A percentile compares a stretch with the other conserved stretches of the same genome.
Conservation (phyloP, 2,329 filamentous ascomycete species). For the Curvularia hawaiiensis region DNA sequence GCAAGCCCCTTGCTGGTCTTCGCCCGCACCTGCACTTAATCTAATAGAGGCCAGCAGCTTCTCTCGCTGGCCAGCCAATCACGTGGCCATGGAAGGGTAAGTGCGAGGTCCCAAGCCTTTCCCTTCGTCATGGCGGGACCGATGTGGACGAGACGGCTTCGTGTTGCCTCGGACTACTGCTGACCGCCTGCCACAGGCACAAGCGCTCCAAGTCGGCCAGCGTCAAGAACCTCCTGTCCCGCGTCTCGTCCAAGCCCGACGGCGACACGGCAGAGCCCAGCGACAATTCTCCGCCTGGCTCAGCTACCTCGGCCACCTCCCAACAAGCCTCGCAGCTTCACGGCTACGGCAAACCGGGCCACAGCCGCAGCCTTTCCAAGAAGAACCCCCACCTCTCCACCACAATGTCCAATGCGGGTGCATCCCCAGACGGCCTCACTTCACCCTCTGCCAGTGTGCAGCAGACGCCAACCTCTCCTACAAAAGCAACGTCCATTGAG, state of each 20-base stretch:
- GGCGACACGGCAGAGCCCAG: slow-evolving; percentile 28
- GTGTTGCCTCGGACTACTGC: background rate
- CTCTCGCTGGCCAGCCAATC: slow-evolving; percentile 20
- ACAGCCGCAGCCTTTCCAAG: slow-evolving; percentile 37
- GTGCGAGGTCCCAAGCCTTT: slow-evolving; percentile 23
- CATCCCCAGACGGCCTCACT: slow-evolving; percentile 22
- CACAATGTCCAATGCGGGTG: slow-evolving; percentile 31
- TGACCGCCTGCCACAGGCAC: slow-evolving; percentile 37
- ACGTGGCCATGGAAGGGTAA: slow-evolving; percentile 41
- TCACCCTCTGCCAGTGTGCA: slow-evolving; percentile 27
- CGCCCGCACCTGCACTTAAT: background rate
- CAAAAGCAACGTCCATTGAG: slow-evolving; percentile 66
- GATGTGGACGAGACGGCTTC: slow-evolving; percentile 2
- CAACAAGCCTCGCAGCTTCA: slow-evolving; percentile 24
- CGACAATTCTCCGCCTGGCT: slow-evolving; percentile 23
- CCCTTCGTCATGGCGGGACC: slow-evolving; percentile 18
- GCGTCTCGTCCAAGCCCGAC: slow-evolving; percentile 40
- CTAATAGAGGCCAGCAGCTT: slow-evolving; percentile 6
- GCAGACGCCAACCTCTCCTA: slow-evolving; percentile 34
- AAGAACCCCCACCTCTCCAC: slow-evolving; percentile 38
- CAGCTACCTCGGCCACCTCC: slow-evolving; percentile 33
- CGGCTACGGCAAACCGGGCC: slow-evolving; percentile 10
- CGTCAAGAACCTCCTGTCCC: slow-evolving; percentile 46
- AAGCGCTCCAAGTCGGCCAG: slow-evolving; percentile 51
- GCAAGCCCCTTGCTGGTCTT: background rate